Evolutionary conservation across 2,329 filamentous ascomycete species (phyloP).

Genomic region (Trichoderma citrinoviride): DNA sequence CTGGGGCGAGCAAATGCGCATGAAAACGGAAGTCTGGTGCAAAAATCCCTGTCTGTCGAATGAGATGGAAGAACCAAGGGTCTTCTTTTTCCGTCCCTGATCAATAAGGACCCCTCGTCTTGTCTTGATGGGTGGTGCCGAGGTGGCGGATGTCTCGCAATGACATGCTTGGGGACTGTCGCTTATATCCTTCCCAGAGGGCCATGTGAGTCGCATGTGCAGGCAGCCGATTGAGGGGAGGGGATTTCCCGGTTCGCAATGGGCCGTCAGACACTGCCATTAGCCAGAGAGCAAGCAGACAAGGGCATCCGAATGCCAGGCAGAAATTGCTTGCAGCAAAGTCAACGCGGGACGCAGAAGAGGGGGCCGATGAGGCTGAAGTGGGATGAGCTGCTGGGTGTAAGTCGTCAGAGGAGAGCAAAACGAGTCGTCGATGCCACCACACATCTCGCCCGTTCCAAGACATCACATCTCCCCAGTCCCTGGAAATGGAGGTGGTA

Average conservation of each 20-base stretch:
- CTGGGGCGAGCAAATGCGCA: not conserved
- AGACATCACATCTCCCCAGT: not conserved
- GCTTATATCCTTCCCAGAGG: not conserved
- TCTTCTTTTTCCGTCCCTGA: not conserved
- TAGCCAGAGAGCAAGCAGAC: not conserved
- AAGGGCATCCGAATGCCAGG: conserved; percentile 1
- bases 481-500: not conserved
- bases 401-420: not conserved
- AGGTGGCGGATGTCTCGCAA: not conserved
- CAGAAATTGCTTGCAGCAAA: not conserved
- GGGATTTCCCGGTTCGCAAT: not conserved
- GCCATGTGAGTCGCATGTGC: conserved; percentile 10
- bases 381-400: not conserved
- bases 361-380: conserved; percentile 15
- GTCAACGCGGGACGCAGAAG: not conserved
- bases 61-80: not conserved
- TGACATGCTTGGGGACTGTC: conserved; percentile 2
- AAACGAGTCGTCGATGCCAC: not conserved
- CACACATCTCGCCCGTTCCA: not conserved
- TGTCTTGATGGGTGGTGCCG: not conserved
- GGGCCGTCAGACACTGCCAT: not conserved
- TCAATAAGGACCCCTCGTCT: too few relatives aligned
- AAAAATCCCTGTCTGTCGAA: not conserved
- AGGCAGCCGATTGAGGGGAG: not conserved
- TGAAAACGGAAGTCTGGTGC: not conserved